phyloP scores from a whole-genome alignment of 352 stramenopile genomes.

The Globisporangium cylindrosporum region DNA sequence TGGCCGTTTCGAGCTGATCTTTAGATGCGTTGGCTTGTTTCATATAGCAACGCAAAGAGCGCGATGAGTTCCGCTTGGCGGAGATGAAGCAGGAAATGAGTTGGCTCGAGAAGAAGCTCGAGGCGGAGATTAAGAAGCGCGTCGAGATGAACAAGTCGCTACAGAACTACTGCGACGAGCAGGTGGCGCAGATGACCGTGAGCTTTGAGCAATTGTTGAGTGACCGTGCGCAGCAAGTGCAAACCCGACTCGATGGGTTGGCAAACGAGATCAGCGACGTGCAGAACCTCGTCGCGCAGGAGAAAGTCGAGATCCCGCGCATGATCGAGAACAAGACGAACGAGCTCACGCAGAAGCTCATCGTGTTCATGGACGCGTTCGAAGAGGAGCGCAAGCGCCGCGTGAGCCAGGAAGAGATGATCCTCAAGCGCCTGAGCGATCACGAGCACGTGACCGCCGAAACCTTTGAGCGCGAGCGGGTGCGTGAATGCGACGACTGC shows the following conservation, averaged over 20 bases:
- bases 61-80: slow-evolving; percentile 91
- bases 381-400: slow-evolving; percentile 83
- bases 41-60: slow-evolving; percentile 84
- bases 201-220: slow-evolving; percentile 80
- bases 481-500: slow-evolving; percentile 16
- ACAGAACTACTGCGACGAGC: slow-evolving; percentile 88
- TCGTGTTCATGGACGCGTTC: slow-evolving; percentile 88
- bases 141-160: slow-evolving; percentile 94
- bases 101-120: slow-evolving; percentile 88
- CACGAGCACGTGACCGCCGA: slow-evolving; percentile 79
- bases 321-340: slow-evolving; percentile 89
- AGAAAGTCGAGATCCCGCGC: slow-evolving; percentile 86
- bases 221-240: slow-evolving; percentile 71
- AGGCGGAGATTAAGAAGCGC: slow-evolving; percentile 92
- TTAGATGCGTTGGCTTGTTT: background rate
- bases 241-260: slow-evolving; percentile 63
- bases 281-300: slow-evolving; percentile 75
- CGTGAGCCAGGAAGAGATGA: slow-evolving; percentile 79
- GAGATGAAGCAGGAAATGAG: slow-evolving; percentile 92
- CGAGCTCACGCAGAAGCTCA: slow-evolving; percentile 87
- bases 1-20: background rate
- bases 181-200: slow-evolving; percentile 82
- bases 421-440: slow-evolving; percentile 90
- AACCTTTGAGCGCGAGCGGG: slow-evolving; percentile 65
- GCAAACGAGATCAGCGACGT: slow-evolving; percentile 82